phyloP scores from a whole-genome alignment of 2,329 filamentous ascomycete species.

The Diaporthe sp. region DNA sequence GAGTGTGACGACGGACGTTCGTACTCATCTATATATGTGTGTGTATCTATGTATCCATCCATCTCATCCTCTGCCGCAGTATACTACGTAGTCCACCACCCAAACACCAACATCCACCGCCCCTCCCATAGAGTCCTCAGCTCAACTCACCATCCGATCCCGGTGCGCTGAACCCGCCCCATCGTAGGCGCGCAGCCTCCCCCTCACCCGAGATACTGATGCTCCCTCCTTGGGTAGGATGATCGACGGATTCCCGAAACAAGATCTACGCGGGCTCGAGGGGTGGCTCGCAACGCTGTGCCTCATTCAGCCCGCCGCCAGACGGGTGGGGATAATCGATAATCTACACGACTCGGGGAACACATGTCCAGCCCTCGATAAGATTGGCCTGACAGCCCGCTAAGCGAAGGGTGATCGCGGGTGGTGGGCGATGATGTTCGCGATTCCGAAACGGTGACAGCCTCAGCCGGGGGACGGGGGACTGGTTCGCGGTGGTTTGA shows the following conservation, averaged over 20 bases:
- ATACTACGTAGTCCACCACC: not conserved
- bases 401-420: not conserved
- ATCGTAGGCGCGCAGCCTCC: not conserved
- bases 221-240: not conserved
- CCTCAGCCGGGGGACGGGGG: not conserved
- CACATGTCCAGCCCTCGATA: not conserved
- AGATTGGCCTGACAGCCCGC: not conserved
- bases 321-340: not conserved
- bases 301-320: not conserved
- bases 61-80: not conserved
- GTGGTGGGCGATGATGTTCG: not conserved
- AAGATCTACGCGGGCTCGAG: conserved; percentile 11
- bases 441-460: conserved; percentile 17
- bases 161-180: not conserved
- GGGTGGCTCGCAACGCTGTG: too few relatives aligned
- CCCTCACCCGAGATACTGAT: not conserved
- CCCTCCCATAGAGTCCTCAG: not conserved
- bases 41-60: not conserved
- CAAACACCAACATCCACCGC: not conserved
- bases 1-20: not conserved
- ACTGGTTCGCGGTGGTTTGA: conserved; percentile 14
- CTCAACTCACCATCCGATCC: not conserved
- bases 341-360: conserved; percentile 9
- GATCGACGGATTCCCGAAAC: conserved; percentile 23
- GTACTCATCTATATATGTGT: not conserved